phyloP scores from a whole-genome alignment of 2,329 filamentous ascomycete genomes.

The Coniochaeta sp. region DNA sequence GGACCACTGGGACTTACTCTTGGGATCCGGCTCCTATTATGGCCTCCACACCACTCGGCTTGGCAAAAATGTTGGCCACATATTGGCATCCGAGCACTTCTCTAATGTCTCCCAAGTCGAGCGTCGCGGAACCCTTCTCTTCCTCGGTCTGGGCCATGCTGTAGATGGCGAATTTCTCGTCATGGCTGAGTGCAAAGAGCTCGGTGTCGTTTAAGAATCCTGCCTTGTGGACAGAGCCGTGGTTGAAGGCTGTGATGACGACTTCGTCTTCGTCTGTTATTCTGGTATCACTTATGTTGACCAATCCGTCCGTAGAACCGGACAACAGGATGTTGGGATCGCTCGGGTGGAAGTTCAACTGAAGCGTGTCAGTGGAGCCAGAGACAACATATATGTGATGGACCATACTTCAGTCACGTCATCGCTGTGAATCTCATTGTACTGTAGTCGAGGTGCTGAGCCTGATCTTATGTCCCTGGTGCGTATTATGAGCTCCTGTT shows the following conservation, averaged over 20 bases:
- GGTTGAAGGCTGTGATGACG: conserved; percentile 71
- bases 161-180: conserved; percentile 71
- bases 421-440: conserved; percentile 60
- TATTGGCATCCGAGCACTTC: conserved; percentile 64
- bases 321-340: conserved; percentile 59
- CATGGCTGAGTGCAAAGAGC: conserved; percentile 68
- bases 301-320: conserved; percentile 71
- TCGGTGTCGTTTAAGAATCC: conserved; percentile 60
- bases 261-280: conserved; percentile 71
- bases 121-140: conserved; percentile 42
- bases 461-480: conserved; percentile 50
- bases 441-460: conserved; percentile 40
- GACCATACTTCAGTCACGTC: conserved; percentile 49
- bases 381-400: not conserved
- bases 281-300: conserved; percentile 68
- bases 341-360: conserved; percentile 55
- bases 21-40: conserved; percentile 60
- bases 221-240: conserved; percentile 67
- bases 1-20: conserved; percentile 42
- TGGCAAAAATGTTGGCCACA: conserved; percentile 57
- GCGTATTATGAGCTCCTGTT: conserved; percentile 8
- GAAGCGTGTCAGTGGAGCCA: conserved; percentile 7
- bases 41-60: conserved; percentile 50
- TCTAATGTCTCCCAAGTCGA: conserved; percentile 63
- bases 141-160: conserved; percentile 57